These are phyloP conservation scores for Artemisia princeps DNA, from an alignment of 140 eudicot species.

Conservation along the genomic window DNA sequence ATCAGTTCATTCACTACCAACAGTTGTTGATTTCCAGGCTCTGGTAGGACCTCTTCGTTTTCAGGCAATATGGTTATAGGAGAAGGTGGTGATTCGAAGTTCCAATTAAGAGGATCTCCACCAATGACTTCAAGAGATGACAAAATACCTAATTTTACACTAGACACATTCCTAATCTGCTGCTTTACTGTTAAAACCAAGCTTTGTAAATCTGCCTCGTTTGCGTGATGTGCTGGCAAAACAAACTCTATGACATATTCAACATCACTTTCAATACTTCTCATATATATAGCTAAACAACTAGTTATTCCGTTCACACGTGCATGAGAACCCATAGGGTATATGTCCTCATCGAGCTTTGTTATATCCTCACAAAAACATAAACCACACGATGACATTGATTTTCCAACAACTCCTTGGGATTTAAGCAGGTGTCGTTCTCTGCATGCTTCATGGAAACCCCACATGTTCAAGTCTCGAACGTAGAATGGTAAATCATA, in stretches of 20 bases:
- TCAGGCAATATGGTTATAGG: background rate
- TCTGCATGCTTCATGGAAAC: background rate
- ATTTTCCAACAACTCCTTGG: conserved; percentile 16
- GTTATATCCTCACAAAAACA: conserved; percentile 18
- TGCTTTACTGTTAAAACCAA: background rate
- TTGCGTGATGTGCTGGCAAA: background rate
- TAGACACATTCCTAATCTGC: background rate
- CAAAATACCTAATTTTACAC: conserved; percentile 5
- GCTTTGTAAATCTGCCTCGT: background rate
- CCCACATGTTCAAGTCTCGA: conserved; percentile 8
- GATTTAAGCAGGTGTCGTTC: conserved; percentile 2
- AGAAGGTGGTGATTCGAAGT: background rate
- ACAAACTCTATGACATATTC: conserved; percentile 13
- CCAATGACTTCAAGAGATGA: background rate
- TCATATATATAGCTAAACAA: conserved; percentile 12
- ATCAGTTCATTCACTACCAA: background rate
- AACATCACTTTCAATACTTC: background rate
- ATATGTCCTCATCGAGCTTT: conserved; percentile 2
- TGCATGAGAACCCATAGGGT: conserved; percentile 10
- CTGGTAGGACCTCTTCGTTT: background rate
- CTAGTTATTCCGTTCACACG: conserved; percentile 1
- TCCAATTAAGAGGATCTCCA: conserved; percentile 3
- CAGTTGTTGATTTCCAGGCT: background rate
- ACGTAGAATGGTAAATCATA: conserved; percentile 5
- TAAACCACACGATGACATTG: background rate